Base-by-base conservation (phyloP, 2,329 filamentous ascomycete genomes). In the Penicillium hesseltinei region DNA sequence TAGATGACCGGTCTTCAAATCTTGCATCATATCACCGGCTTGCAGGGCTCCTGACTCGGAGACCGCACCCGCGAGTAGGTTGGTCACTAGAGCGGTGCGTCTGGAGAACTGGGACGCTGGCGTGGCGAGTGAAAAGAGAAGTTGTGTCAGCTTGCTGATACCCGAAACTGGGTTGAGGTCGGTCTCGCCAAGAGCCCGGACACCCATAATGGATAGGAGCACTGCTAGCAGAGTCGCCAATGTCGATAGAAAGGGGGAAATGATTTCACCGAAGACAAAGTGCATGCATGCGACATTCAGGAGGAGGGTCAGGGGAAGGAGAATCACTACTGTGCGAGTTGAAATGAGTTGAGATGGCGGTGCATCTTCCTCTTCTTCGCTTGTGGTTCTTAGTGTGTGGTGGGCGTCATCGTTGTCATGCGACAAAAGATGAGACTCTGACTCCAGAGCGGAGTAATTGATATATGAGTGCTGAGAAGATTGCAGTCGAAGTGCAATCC, bases 141-240 rank as follows among this genome's bases (percentile, higher is more conserved):
- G 84, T 74, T 99, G 94, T 0, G 94, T 96, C 3, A 99, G 83
- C 78, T 99, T 99, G 71, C 89, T 93, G 74, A 97, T 99, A 35
- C 94, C 94, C 1, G 91, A 96, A 2, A 97, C 94, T 0, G 94
- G 94, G 70, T 97, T 97, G 10, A 99, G 81, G 68, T 99, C 94
- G 5, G 94, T 97, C 78, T 97, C 86, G 42, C 86, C 86, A 0
- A 87, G 76, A 0, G 85, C 84, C 40, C 85, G 82, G 2, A 88
- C 84, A 44, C 84, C 84, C 84, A 88, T 87, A 55, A 87, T 79
- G 38, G 81, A 84, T 11, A 87, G 77, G 9, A 87, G 69, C 7
- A 99, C 84, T 0, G 94, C 91, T 73, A 97, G 88, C 29, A 95
- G 72, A 7, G 96, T 93, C 3, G 95, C 89, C 13, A 88, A 82